Evolutionary conservation across 2,329 filamentous ascomycete species (phyloP).

Genomic region (Exophiala aquamarina): DNA sequence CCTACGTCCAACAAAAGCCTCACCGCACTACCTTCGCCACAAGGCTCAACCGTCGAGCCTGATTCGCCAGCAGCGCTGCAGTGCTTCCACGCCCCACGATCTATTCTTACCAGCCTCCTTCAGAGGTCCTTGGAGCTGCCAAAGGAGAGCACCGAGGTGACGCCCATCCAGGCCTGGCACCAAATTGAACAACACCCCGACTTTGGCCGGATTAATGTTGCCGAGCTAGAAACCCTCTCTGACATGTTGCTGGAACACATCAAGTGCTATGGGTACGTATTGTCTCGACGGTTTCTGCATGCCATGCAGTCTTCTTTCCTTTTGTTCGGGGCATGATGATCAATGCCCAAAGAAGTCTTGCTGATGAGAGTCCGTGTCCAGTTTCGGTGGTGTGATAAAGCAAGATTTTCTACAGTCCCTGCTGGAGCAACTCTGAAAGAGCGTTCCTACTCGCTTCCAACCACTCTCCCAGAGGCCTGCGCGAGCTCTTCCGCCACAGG

Average conservation of each 20-base stretch:
- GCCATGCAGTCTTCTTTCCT: too few species aligned
- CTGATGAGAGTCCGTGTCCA: too few species aligned
- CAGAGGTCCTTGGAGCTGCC: slow-evolving; percentile 24
- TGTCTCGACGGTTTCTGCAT: neutral
- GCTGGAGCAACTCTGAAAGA: neutral
- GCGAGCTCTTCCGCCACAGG: too few species aligned
- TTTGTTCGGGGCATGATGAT: too few species aligned
- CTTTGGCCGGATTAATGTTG: slow-evolving; percentile 26
- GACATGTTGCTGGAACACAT: slow-evolving; percentile 29
- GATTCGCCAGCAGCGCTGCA: too few species aligned
- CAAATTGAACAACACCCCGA: slow-evolving; percentile 29
- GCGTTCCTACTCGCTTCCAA: too few species aligned
- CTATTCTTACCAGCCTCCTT: slow-evolving; percentile 9
- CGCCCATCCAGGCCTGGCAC: slow-evolving; percentile 40
- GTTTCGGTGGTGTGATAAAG: slow-evolving; percentile 4
- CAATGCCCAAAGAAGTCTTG: too few species aligned
- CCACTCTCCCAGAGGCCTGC: too few species aligned
- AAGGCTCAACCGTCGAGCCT: too few species aligned
- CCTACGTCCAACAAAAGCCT: slow-evolving; percentile 14
- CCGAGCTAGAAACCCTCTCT: slow-evolving; percentile 27
- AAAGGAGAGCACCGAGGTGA: slow-evolving; percentile 32
- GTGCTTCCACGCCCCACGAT: slow-evolving; percentile 8
- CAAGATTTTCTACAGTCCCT: neutral
- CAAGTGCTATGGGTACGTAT: slow-evolving; percentile 35
- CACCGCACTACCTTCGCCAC: slow-evolving; percentile 4